Evolutionary conservation across 768 basidiomycete genomes (phyloP), one percentile per base, ranked within the genome.

Genomic region (Naganishia vishniacii): DNA sequence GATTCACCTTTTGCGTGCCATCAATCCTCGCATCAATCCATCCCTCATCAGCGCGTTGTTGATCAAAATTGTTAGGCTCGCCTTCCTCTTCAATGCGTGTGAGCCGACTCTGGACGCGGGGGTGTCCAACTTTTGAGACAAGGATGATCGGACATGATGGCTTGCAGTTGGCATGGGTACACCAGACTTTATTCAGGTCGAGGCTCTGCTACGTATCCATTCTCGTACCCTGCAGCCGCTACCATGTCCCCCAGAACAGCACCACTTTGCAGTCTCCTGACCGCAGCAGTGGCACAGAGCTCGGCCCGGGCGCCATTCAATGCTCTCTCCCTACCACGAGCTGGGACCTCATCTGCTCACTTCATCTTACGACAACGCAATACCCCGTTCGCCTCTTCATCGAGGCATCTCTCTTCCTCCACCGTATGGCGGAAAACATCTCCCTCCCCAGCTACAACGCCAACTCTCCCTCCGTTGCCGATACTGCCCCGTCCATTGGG

Each of bases 401-500:
- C n/a, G 12, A 60, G 42, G 26, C 29, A 41, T 1, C 41, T 47
- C 2, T 60, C n/a, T 6, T 45, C 59, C 59, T 45, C 59, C n/a
- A 5, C 42, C 26, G 20, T 15, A 23, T 32, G n/a, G 23, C 34
- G 53, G 20, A 56, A 56, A 56, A 42, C 59, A 45, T n/a, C 40
- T 5, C 16, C 59, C 11, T 42, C 45, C n/a, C 9, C 61, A 3
- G n/a, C 61, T n/a, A 3, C 29, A 48, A 23, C 42, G 16, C 8
- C 61, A 13, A 9, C 59, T 12, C 23, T 29, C 4, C 31, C 53
- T n/a, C 63, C 67, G 0, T 61, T 73, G 18, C 72, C 73, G 5
- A 67, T 67, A 42, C 68, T 79, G 8, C 62, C 71, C 5, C 79
- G 88, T 23, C 89, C 92, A 9, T 79, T 93, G 11, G 92, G 92